Evolutionary conservation across 2,329 filamentous ascomycete genomes (phyloP).

Genomic region (Fusarium sp.): DNA sequence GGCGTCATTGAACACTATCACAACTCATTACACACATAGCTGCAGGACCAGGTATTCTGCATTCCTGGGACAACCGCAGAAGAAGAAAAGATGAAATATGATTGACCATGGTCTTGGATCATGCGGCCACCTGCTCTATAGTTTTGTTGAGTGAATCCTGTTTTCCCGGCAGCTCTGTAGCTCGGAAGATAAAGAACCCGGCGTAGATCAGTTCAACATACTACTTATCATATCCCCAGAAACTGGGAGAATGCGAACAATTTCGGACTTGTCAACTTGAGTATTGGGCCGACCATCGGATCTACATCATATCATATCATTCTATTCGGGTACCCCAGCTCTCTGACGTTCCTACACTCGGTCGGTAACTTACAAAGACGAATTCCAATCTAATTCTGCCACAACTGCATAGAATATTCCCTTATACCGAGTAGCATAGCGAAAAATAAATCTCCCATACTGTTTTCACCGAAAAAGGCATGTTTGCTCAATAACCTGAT

Average conservation of each 20-base stretch:
- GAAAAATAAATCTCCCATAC: background rate
- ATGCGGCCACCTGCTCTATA: background rate
- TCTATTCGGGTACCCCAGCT: background rate
- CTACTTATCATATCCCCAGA: background rate
- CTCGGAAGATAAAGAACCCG: background rate
- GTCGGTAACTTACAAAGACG: background rate
- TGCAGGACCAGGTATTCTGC: background rate
- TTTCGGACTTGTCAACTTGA: background rate
- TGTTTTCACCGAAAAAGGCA: background rate
- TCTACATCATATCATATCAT: conserved; percentile 5
- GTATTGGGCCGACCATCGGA: background rate
- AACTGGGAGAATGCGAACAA: background rate
- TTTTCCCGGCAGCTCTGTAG: background rate
- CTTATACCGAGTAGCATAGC: background rate
- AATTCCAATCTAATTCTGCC: background rate
- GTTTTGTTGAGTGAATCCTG: background rate
- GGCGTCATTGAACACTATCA: conserved; percentile 11
- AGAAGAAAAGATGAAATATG: background rate
- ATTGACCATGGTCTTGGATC: background rate
- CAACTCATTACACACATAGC: background rate
- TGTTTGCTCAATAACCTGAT: background rate
- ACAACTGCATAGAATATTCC: background rate
- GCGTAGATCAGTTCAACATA: conserved; percentile 2
- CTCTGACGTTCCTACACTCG: background rate
- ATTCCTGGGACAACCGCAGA: conserved; percentile 11